These are phyloP conservation scores for Alternaria sp. DNA, from an alignment of 2,329 filamentous ascomycete species.

Conservation along the genomic window DNA sequence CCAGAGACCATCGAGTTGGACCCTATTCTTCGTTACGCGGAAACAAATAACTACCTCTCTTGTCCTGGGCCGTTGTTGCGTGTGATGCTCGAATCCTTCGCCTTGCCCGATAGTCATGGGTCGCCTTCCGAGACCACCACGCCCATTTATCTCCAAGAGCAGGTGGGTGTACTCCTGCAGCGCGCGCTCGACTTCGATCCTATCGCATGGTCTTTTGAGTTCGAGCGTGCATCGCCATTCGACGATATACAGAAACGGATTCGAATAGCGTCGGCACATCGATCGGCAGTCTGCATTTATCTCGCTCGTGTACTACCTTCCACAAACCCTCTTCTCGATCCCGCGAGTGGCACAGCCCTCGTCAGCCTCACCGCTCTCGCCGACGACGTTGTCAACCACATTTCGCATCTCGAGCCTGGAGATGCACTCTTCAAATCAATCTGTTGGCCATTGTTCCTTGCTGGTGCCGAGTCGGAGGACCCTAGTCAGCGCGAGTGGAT, in stretches of 20 bases:
- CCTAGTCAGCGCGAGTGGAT: constrained; percentile 58
- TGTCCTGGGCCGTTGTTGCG: constrained; percentile 44
- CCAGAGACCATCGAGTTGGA: constrained; percentile 41
- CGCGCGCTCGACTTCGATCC: constrained; percentile 42
- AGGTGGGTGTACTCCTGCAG: constrained; percentile 31
- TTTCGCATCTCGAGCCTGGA: constrained; percentile 56
- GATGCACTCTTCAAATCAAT: constrained; percentile 65
- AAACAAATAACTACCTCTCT: constrained; percentile 50
- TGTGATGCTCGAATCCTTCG: constrained; percentile 46
- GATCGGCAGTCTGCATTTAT: constrained; percentile 50
- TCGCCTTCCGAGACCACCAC: constrained; percentile 11
- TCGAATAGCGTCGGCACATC: constrained; percentile 47
- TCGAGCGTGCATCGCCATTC: constrained; percentile 41
- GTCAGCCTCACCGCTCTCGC: constrained; percentile 50
- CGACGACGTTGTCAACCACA: constrained; percentile 58
- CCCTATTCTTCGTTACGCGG: constrained; percentile 46
- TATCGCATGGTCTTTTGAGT: constrained; percentile 36
- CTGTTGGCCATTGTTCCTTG: constrained; percentile 66
- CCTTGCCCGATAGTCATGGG: constrained; percentile 36
- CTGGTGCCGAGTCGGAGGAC: constrained; percentile 62
- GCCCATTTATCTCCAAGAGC: constrained; percentile 27
- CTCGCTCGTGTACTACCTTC: constrained; percentile 42
- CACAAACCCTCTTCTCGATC: constrained; percentile 50
- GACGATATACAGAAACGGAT: constrained; percentile 44
- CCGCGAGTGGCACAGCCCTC: constrained; percentile 43